These are phyloP conservation scores for Fusarium paranaense DNA, from an alignment of 2,329 filamentous ascomycete genomes.

Conservation along the genomic window DNA sequence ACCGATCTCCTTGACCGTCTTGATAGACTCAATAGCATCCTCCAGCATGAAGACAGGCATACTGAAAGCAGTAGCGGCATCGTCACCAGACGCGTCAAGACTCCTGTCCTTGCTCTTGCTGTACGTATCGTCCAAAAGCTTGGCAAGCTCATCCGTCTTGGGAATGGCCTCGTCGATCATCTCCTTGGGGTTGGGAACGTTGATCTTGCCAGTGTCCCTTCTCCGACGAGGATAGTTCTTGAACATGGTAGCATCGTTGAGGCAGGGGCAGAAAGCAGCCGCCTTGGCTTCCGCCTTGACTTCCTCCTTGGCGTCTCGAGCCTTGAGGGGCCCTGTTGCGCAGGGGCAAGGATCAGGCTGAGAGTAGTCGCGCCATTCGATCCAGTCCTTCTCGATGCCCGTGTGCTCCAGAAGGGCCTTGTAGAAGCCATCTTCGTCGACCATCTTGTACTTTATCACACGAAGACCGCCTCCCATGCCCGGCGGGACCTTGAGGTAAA, in stretches of 20 bases:
- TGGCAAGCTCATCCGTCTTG: not conserved
- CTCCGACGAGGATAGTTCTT: not conserved
- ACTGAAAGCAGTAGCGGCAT: slow-evolving; percentile 2
- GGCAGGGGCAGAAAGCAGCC: not conserved
- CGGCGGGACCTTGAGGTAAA: not conserved
- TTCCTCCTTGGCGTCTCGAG: not conserved
- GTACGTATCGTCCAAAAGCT: not conserved
- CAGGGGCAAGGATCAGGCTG: not conserved
- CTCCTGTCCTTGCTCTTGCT: not conserved
- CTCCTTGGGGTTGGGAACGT: slow-evolving; percentile 11
- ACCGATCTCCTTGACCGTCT: slow-evolving; percentile 40
- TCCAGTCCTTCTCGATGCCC: slow-evolving; percentile 15
- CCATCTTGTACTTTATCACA: not conserved
- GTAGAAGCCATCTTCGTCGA: not conserved
- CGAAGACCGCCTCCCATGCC: not conserved
- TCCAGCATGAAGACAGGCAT: slow-evolving; percentile 27
- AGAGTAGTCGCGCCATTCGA: slow-evolving; percentile 3
- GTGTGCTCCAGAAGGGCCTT: not conserved
- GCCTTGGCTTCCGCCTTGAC: not conserved
- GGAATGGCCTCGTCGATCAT: slow-evolving; percentile 13
- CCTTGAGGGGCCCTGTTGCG: not conserved
- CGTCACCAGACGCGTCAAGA: not conserved
- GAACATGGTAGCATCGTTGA: not conserved
- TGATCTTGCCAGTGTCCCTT: slow-evolving; percentile 15
- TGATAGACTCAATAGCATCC: slow-evolving; percentile 42